Evolutionary conservation across 2,329 filamentous ascomycete genomes (phyloP).

Genomic region (Fusarium globosum): DNA sequence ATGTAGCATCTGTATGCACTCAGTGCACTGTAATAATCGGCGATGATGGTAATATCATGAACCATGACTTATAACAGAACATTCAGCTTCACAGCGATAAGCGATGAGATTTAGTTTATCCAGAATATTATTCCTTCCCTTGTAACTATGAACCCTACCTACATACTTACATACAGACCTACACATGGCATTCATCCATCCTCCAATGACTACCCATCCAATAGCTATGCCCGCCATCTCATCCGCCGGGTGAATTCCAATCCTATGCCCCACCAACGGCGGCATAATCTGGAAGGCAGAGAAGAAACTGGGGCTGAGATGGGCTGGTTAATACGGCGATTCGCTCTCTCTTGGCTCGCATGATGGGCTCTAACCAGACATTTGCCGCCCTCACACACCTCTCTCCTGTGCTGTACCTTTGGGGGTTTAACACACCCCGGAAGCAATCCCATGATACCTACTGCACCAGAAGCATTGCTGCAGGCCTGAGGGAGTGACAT

Average conservation of each 20-base stretch:
- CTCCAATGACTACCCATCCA: background rate
- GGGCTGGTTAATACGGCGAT: background rate
- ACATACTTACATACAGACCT: background rate
- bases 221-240: slow-evolving; percentile 27
- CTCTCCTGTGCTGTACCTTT: background rate
- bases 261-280: slow-evolving; percentile 37
- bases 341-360: slow-evolving; percentile 17
- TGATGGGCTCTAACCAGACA: slow-evolving; percentile 8
- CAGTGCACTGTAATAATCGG: background rate
- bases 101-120: slow-evolving; percentile 22
- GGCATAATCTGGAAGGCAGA: slow-evolving; percentile 28
- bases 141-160: background rate
- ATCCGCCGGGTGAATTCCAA: slow-evolving; percentile 44
- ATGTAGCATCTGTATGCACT: background rate
- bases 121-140: background rate
- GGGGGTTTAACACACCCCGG: slow-evolving; percentile 14
- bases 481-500: slow-evolving; percentile 5
- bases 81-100: slow-evolving; percentile 19
- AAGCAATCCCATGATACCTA: slow-evolving; percentile 29
- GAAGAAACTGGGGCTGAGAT: slow-evolving; percentile 2
- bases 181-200: background rate
- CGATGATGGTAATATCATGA: background rate
- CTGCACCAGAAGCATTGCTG: background rate
- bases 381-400: slow-evolving; percentile 29
- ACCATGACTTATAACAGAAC: background rate